Base-by-base conservation (phyloP, 2,329 filamentous ascomycete species). In the Akanthomyces dipterigenus region DNA sequence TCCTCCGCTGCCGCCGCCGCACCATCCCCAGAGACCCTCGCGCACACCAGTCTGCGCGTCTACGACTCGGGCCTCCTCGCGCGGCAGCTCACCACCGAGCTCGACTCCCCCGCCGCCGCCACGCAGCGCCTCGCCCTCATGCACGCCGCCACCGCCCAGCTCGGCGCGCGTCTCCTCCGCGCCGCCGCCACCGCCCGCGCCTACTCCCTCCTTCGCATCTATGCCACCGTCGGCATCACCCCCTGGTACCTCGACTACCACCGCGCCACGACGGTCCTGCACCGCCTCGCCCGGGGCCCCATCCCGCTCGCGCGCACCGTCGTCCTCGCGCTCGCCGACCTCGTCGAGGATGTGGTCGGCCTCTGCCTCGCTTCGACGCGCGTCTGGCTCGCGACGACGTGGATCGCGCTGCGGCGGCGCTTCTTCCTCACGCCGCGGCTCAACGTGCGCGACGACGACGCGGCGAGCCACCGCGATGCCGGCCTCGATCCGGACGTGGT, bases 211-310 rank as follows among this genome's bases (percentile, higher is more conserved):
- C 14, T 34, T 40, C 20, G 66, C 55, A 67, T 71, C 28, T 64
- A 67, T 24, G 61, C 57, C 14, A 67, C 64, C 11, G 3, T 67
- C 5, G 65, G 67, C 12, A 63, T 64, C 26, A 55, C 64, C 1
- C 68, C 70, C 5, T 70, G 68, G 68, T 70, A 70, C 62, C 8
- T 60, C 67, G 65, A 63, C 22, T 63, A 5, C 67, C 66, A 12
- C 59, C 57, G 7, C 12, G 62, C 67, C 26, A 62, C 60, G 12
- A 61, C 68, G 18, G 43, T 60, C 4, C 57, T 67, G 9, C 60
- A 60, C 7, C 28, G 51, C n/a, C 66, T 65, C 58, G 69, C 68
- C 1, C 20, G 50, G 0, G 61, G 66, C 1, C 69, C 69, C 0
- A 12, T 66, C 2, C 24, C 46, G 28, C 26, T 60, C 0, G 63